phyloP scores from a whole-genome alignment of 257 asterid genomes.

The Capsicum chinense region DNA sequence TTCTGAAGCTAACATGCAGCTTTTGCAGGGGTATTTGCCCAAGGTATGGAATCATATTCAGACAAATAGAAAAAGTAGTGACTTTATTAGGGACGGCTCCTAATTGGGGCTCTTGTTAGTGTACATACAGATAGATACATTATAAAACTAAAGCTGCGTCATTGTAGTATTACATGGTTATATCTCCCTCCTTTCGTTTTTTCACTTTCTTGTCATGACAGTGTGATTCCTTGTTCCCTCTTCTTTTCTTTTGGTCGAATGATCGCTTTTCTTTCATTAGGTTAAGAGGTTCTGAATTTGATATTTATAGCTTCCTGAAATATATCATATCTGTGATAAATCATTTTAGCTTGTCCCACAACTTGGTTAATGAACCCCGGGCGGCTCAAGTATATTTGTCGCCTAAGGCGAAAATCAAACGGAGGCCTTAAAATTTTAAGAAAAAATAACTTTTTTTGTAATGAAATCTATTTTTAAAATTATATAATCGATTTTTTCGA shows the following conservation, averaged over 20 bases:
- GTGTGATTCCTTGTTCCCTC: neutral
- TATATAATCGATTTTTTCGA: no score
- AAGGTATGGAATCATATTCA: neutral
- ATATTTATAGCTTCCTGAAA: neutral
- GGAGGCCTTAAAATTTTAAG: no score
- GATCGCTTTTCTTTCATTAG: neutral
- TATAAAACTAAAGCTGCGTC: neutral
- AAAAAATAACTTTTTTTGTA: no score
- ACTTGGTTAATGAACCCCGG: neutral
- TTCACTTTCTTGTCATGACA: conserved; percentile 2
- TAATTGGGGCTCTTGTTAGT: neutral
- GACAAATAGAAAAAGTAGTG: neutral
- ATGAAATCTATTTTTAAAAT: no score
- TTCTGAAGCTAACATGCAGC: conserved; percentile 8
- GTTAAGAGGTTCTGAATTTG: neutral
- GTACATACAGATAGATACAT: neutral
- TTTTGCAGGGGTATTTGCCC: neutral
- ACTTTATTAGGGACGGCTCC: neutral
- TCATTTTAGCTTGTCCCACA: neutral
- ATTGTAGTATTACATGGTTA: no score
- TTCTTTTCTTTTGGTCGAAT: neutral
- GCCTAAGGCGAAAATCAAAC: no score
- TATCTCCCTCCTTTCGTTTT: neutral
- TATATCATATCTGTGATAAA: neutral
- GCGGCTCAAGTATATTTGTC: no score